Conservation (phyloP, 768 basidiomycete species). For the Pleurotus cornucopiae region DNA sequence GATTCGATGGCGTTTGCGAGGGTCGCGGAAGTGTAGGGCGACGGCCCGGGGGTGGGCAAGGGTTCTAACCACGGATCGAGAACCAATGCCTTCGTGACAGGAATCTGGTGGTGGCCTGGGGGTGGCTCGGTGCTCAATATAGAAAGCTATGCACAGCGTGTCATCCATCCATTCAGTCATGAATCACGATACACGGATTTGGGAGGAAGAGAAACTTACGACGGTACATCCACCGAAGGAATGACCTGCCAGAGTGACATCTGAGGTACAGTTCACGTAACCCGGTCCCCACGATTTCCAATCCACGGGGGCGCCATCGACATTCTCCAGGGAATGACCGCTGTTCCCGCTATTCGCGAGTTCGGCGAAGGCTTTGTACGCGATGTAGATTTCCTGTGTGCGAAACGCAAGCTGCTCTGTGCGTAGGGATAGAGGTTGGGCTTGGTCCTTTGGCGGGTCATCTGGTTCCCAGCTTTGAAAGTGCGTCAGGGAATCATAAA, state of each 20-base stretch:
- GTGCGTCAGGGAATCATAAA: background rate
- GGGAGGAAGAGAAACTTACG: constrained; percentile 21
- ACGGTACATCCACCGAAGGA: constrained; percentile 46
- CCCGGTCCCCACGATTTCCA: constrained; percentile 38
- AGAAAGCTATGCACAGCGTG: constrained; percentile 39
- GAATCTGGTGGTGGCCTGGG: constrained; percentile 36
- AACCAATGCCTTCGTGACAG: constrained; percentile 53
- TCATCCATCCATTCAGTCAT: background rate
- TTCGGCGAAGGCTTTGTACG: constrained; percentile 53
- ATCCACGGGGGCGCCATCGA: constrained; percentile 28
- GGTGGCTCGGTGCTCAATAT: constrained; percentile 49
- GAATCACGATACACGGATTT: background rate
- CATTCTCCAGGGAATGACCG: constrained; percentile 28
- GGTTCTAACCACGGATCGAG: constrained; percentile 89
- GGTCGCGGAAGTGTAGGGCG: constrained; percentile 20
- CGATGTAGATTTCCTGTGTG: constrained; percentile 61
- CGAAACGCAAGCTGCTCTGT: constrained; percentile 69
- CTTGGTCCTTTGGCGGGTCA: constrained; percentile 15
- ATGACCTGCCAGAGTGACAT: constrained; percentile 39
- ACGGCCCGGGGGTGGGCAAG: constrained; percentile 53
- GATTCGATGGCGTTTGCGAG: constrained; percentile 1
- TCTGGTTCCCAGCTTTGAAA: constrained; percentile 24
- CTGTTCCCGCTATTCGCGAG: constrained; percentile 37
- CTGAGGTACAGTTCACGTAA: constrained; percentile 26
- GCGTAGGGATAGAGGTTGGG: constrained; percentile 46